Evolutionary conservation across 108 stramenopile genomes (phyloP).

Genomic region (Pseudonitzschia delicatissima): DNA sequence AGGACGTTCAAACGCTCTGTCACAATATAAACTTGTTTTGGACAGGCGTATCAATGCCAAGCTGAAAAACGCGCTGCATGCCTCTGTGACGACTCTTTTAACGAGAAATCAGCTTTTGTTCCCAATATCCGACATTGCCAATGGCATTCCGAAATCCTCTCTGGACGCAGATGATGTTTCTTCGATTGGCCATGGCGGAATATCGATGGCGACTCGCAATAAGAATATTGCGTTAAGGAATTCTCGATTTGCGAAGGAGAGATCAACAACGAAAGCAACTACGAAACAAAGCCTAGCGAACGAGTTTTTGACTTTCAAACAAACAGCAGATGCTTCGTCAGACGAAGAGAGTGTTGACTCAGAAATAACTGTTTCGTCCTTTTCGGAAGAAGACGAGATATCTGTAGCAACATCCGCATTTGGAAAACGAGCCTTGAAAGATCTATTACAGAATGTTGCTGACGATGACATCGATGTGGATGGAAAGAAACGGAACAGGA

Average conservation of each 20-base stretch:
- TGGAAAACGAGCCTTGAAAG: constrained; percentile 23
- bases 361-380: not conserved
- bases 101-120: not conserved
- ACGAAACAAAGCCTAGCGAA: constrained; percentile 1
- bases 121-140: not conserved
- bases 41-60: not conserved
- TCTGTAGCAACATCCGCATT: constrained; percentile 26
- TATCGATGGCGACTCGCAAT: constrained; percentile 15
- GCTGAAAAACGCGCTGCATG: not conserved
- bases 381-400: constrained; percentile 1
- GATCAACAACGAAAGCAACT: not conserved
- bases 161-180: constrained; percentile 22
- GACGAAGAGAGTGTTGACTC: constrained; percentile 1
- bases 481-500: not conserved
- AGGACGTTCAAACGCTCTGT: not conserved
- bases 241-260: not conserved
- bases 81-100: constrained; percentile 1
- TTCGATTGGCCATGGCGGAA: constrained; percentile 25
- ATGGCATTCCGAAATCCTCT: not conserved
- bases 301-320: constrained; percentile 15
- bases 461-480: constrained; percentile 1
- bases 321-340: not conserved
- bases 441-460: constrained; percentile 18
- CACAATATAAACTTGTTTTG: not conserved
- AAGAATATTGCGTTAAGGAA: not conserved